Evolutionary conservation across 257 asterid genomes (phyloP), one percentile per base, ranked within the genome.

Genomic region (Datura wrightii): DNA sequence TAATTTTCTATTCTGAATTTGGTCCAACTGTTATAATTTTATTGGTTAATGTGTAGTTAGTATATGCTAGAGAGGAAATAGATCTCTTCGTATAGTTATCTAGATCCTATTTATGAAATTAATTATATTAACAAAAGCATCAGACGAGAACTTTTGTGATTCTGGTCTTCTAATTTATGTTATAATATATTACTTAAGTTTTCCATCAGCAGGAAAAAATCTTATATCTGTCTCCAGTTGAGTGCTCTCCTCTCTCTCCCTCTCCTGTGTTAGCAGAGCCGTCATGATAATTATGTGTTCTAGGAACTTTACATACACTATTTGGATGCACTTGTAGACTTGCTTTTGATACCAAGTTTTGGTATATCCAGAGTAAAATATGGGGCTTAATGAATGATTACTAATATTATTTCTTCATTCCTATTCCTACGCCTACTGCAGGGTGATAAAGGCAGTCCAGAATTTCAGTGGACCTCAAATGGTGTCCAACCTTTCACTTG

Each of bases 371-470:
- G 82, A 50, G 13, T 50, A 50, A 37, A 31, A 76, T 76, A 14
- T 76, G 62, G 82, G 24, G 15, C 62, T 76, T 76, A 53, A 59
- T 82, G 50, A 82, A 16, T 84, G 83, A 78, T 84, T 66, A 65
- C 85, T 78, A 82, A 50, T 84, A 62, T 72, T 14, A n/a, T 71
- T 63, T 82, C 63, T 79, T 79, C 76, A 54, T 86, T 67, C 52
- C 80, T 54, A 67, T 42, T 90, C 31, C 31, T 24, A 24, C 1
- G 0, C 52, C 55, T 69, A 59, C 86, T 89, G 84, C 88, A 94
- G 98, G 95, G 95, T 93, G 81, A 87, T 89, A 83, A 94, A 93
- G 90, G 89, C 89, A 84, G 94, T 92, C 74, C 95, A 86, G 88
- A 91, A 71, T 89, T 91, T 92, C 71, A 85, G 81, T 83, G 94